These are phyloP conservation scores for Aspergillus aculeatus DNA, from an alignment of 2,329 filamentous ascomycete genomes.

Conservation along the genomic window DNA sequence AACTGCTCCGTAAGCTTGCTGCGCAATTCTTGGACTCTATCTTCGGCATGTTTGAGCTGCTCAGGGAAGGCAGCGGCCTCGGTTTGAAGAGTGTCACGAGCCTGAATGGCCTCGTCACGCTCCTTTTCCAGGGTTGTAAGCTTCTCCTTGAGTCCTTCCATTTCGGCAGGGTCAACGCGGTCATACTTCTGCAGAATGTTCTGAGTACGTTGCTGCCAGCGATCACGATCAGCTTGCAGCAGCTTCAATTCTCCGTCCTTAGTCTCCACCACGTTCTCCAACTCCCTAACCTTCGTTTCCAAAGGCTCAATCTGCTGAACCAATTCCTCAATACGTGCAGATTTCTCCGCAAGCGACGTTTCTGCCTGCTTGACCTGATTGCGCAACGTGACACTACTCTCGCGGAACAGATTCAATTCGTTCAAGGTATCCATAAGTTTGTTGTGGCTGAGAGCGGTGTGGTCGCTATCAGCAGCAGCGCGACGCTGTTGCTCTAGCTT, in stretches of 20 bases:
- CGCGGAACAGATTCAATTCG: slow-evolving; percentile 91
- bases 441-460: slow-evolving; percentile 74
- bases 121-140: slow-evolving; percentile 66
- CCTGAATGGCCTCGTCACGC: slow-evolving; percentile 62
- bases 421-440: slow-evolving; percentile 93
- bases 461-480: slow-evolving; percentile 69
- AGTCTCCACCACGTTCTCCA: slow-evolving; percentile 76
- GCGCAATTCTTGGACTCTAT: slow-evolving; percentile 52
- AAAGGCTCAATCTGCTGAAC: slow-evolving; percentile 75
- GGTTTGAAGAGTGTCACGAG: slow-evolving; percentile 51
- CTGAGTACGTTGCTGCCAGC: slow-evolving; percentile 93
- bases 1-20: slow-evolving; percentile 49
- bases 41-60: slow-evolving; percentile 48
- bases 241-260: slow-evolving; percentile 86
- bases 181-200: slow-evolving; percentile 96
- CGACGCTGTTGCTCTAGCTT: slow-evolving; percentile 89
- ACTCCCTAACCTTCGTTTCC: slow-evolving; percentile 73
- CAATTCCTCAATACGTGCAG: slow-evolving; percentile 70
- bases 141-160: slow-evolving; percentile 82
- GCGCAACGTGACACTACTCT: slow-evolving; percentile 88
- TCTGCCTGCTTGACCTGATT: slow-evolving; percentile 81
- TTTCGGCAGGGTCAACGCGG: slow-evolving; percentile 86
- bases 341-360: slow-evolving; percentile 71
- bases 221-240: slow-evolving; percentile 85
- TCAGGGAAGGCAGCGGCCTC: slow-evolving; percentile 51